Percentiles rank a stretch among this genome's conserved stretches.
Conservation (phyloP, 805 yeast species). For the Yarrowia sp. region DNA sequence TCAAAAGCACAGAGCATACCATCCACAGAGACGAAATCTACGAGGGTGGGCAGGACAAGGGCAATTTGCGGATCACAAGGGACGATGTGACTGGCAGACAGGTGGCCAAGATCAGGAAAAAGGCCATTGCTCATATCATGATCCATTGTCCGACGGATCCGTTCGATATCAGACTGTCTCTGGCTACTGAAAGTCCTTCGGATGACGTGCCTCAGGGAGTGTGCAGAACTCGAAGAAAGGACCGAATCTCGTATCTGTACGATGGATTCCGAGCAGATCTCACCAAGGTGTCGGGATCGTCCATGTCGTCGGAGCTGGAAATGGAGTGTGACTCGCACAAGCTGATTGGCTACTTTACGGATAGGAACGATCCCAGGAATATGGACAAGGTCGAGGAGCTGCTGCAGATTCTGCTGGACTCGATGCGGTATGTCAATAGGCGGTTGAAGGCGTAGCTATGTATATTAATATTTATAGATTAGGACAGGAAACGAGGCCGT, state of each 20-base stretch:
- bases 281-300: slow-evolving; percentile 46
- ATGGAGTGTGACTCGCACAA: slow-evolving; percentile 16
- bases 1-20: slow-evolving; percentile 26
- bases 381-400: slow-evolving; percentile 38
- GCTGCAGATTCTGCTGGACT: slow-evolving; percentile 34
- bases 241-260: slow-evolving; percentile 22
- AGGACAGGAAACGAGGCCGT: too few species aligned
- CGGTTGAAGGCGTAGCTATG: slow-evolving; percentile 8
- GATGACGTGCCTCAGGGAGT: slow-evolving; percentile 20
- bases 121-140: slow-evolving; percentile 32
- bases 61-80: slow-evolving; percentile 43
- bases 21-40: slow-evolving; percentile 36
- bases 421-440: slow-evolving; percentile 22
- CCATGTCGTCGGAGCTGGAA: slow-evolving; percentile 21
- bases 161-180: slow-evolving; percentile 8
- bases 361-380: slow-evolving; percentile 1
- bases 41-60: slow-evolving; percentile 40
- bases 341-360: slow-evolving; percentile 31
- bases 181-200: slow-evolving; percentile 18
- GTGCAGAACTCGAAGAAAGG: slow-evolving; percentile 21
- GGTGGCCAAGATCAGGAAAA: slow-evolving; percentile 40
- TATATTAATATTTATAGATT: slow-evolving; percentile 34
- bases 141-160: slow-evolving; percentile 31
- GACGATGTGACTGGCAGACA: slow-evolving; percentile 43
- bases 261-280: slow-evolving; percentile 33